Evolutionary conservation across 345 rosid species (phyloP).

Genomic region (Acer negundo): DNA sequence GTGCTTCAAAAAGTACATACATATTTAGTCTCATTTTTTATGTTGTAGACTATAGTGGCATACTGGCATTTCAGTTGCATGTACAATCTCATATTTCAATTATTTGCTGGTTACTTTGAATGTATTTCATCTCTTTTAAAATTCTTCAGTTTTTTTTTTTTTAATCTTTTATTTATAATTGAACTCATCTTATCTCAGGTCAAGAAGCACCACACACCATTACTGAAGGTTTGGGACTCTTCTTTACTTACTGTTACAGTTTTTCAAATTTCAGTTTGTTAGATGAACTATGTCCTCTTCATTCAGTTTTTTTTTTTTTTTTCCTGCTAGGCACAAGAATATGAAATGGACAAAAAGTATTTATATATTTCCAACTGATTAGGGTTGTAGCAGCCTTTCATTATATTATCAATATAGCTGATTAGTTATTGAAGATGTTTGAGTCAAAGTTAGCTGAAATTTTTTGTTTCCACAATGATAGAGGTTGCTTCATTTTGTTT

Average conservation of each 20-base stretch:
- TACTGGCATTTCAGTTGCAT: background rate
- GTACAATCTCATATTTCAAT: background rate
- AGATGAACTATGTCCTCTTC: background rate
- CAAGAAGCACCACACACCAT: slow-evolving; percentile 66
- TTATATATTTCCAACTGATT: background rate
- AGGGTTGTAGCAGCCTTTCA: background rate
- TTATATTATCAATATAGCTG: background rate
- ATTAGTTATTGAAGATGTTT: background rate
- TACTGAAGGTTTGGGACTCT: slow-evolving; percentile 51
- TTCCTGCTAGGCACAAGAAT: background rate
- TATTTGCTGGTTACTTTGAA: background rate
- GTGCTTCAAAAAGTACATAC: background rate
- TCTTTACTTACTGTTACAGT: background rate
- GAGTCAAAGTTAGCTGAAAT: background rate
- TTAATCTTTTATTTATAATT: slow-evolving; percentile 1
- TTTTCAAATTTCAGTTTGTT: background rate
- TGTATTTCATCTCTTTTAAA: background rate
- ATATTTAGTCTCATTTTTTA: background rate
- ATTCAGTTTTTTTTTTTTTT: background rate
- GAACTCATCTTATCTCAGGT: slow-evolving; percentile 50
- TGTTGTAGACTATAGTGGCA: background rate
- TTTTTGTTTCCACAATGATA: background rate
- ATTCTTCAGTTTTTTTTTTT: background rate
- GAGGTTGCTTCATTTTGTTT: background rate
- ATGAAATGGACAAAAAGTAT: background rate